Evolutionary conservation across 495 filamentous ascomycete species (phyloP), one percentile per base, ranked within the genome.

Genomic region (Evernia prunastri): DNA sequence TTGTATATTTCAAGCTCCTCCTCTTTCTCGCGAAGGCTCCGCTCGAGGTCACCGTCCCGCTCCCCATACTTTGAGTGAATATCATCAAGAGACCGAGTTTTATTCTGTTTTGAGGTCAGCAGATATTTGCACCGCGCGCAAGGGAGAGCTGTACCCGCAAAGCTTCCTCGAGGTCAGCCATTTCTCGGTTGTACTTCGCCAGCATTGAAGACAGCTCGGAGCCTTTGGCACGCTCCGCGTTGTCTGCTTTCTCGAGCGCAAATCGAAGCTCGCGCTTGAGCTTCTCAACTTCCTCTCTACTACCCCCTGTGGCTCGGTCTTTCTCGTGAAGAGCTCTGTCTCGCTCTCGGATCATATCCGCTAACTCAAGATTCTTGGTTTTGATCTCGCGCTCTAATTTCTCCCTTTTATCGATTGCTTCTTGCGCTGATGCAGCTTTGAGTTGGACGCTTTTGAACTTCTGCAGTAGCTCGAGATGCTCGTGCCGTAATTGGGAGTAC

Each of bases 1-100:
- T 97, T 95, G 77, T 92, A 95, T 25, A 96, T 90, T 75, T 97
- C 94, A 27, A 98, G 86, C 74, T 98, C 95, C 71, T 96, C 92
- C 75, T 97, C 95, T 76, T 96, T 96, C 67, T 96, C 92, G 17
- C 86, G 87, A 36, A 98, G 81, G 25, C 87, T 79, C 53, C 87
- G 78, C 68, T 96, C 91, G 18, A 95, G 86, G 70, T 97, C 93
- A 3, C 88, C 91, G 69, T 88, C 86, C 56, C 87, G 87, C 58
- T 96, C 91, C 17, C 85, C 83, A 63, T 89, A 80, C 70, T 90
- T 89, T 68, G 82, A 79, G 54, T 89, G 86, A 47, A 89, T 74
- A 17, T 96, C 92, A n/a, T 97, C 92, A 60, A 98, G 78, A 40
- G 89, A 86, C 37, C 92, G 87, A 37, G 86, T 88, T 82, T 97